Evolutionary conservation across 352 stramenopile genomes (phyloP), one percentile per base, ranked within the genome.

Genomic region (Pythium sp.): DNA sequence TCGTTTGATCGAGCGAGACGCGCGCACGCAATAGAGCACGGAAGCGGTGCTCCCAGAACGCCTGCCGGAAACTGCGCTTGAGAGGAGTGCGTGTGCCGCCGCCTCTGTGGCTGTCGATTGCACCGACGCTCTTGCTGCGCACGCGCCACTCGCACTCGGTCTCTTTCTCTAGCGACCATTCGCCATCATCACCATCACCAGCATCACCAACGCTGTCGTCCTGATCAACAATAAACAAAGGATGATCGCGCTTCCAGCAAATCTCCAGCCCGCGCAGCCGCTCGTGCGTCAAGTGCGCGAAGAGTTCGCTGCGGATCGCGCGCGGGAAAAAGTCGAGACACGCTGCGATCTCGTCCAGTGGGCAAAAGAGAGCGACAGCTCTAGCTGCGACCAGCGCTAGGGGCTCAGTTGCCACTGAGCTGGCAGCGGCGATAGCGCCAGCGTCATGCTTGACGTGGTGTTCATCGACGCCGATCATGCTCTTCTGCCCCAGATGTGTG

Each of bases 11-110:
- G 28, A 64, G 20, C 1, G 78, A 62, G 1, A 73, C 73, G 11
- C 73, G 74, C 12, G 73, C 47, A 24, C 82, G 83, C 38, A 89
- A 62, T 11, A 87, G 32, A 24, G 68, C 57, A n/a, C 81, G 81
- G 55, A 85, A 87, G 41, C 82, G 76, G 47, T 84, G 76, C 62
- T 89, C 81, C 81, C 81, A 89, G 68, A 86, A 89, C 46, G 82
- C 61, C 28, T 77, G 56, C 0, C 79, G 72, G 15, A 70, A 69
- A 58, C 82, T 82, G 58, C 79, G 77, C 72, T 76, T 71, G 22
- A 65, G 72, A 63, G 55, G 64, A 38, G 68, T 58, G 0, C 64
- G 57, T 6, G 28, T 58, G 46, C 9, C 22, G 1, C 34, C 26
- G 32, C 22, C 34, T 30, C 26, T 57, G 51, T 51, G 34, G 11